phyloP scores from a whole-genome alignment of 148 eudicot species.

The Camellia lanceoleosa region DNA sequence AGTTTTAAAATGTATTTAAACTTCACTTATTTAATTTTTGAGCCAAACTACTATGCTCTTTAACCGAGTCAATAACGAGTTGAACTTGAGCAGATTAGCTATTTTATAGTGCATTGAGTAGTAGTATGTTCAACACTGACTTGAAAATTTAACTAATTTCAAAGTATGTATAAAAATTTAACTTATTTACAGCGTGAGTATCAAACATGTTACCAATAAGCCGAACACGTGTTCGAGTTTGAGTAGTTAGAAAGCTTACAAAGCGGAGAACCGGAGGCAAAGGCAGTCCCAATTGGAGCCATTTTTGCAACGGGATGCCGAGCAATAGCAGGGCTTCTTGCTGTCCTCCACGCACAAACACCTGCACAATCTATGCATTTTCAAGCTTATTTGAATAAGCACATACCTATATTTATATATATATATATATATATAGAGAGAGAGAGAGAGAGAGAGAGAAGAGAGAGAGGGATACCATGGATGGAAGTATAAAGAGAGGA shows the following conservation, averaged over 20 bases:
- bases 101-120: too few relatives aligned
- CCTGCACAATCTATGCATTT: conserved; percentile 21
- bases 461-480: conserved; percentile 21
- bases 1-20: too few relatives aligned
- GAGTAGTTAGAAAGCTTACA: conserved; percentile 29
- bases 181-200: too few relatives aligned
- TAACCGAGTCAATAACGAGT: too few relatives aligned
- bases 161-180: too few relatives aligned
- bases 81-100: too few relatives aligned
- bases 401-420: neutral
- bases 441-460: neutral
- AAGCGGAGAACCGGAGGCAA: conserved; percentile 51
- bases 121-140: too few relatives aligned
- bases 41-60: too few relatives aligned
- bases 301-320: conserved; percentile 12
- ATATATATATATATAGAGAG: neutral
- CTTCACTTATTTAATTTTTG: too few relatives aligned
- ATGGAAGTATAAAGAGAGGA: conserved; percentile 45
- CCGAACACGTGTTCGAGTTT: too few relatives aligned
- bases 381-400: neutral
- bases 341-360: conserved; percentile 20
- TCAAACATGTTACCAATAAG: too few relatives aligned
- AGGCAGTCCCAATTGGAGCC: conserved; percentile 34
- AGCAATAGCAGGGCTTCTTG: conserved; percentile 23
- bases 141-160: too few relatives aligned